Percentiles rank a stretch among this genome's conserved stretches.
Conservation (phyloP, 139 green algal genomes). For the Picochlorum sp. region DNA sequence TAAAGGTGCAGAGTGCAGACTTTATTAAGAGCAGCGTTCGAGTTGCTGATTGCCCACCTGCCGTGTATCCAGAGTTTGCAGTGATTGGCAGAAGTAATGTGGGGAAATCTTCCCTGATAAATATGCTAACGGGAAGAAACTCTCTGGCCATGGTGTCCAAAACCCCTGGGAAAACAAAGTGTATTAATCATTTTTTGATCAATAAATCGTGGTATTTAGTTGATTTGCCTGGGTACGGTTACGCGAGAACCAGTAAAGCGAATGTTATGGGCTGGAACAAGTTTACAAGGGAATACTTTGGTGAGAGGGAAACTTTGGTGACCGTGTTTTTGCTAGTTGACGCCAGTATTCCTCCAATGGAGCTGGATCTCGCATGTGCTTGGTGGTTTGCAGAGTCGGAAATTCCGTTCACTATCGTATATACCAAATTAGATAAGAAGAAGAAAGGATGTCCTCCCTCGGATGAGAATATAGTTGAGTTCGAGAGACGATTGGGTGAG, state of each 20-base stretch:
- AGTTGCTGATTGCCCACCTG: constrained; percentile 52
- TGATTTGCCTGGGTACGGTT: constrained; percentile 90
- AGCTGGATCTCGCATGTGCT: constrained; percentile 67
- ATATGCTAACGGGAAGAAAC: constrained; percentile 71
- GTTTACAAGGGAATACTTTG: constrained; percentile 87
- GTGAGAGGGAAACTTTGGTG: constrained; percentile 57
- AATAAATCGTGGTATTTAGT: constrained; percentile 92
- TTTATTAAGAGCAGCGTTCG: constrained; percentile 64
- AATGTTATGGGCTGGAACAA: constrained; percentile 58
- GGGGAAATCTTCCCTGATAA: constrained; percentile 96
- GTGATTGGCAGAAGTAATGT: constrained; percentile 93
- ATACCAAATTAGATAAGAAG: constrained; percentile 70
- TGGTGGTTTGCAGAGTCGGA: constrained; percentile 58
- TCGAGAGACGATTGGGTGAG: constrained; percentile 23
- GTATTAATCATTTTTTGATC: constrained; percentile 97
- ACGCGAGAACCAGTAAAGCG: constrained; percentile 40
- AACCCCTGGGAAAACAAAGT: constrained; percentile 84
- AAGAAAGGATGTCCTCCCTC: constrained; percentile 40
- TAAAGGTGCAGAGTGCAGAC: constrained; percentile 25
- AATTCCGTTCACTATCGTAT: constrained; percentile 71
- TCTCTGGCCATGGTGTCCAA: constrained; percentile 85
- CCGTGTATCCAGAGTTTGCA: constrained; percentile 79
- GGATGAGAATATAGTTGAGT: constrained; percentile 40
- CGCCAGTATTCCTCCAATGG: constrained; percentile 64
- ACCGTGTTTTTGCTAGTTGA: constrained; percentile 92